Conservation (phyloP, 306 rosid genomes). For the Corylus americana region DNA sequence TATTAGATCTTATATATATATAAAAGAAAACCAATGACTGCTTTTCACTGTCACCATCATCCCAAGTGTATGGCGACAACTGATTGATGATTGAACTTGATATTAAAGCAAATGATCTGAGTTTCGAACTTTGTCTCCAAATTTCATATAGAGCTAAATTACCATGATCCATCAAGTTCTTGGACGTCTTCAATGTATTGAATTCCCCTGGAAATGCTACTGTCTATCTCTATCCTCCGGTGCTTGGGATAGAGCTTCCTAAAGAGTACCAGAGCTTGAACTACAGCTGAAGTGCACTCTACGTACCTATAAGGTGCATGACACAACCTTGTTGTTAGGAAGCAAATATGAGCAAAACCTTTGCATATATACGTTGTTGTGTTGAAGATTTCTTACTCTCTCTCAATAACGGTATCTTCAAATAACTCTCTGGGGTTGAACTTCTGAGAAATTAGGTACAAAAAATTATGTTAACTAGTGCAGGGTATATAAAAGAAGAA, state of each 20-base stretch:
- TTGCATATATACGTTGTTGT: no score
- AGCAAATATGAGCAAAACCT: slow-evolving; percentile 22
- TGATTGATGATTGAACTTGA: no score
- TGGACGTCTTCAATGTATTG: slow-evolving; percentile 47
- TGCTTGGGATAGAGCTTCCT: slow-evolving; percentile 53
- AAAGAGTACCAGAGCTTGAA: slow-evolving; percentile 53
- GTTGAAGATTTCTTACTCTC: no score
- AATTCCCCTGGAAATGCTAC: slow-evolving; percentile 44
- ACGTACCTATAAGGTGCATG: slow-evolving; percentile 41
- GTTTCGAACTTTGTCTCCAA: no score
- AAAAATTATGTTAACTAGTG: not conserved
- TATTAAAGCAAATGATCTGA: no score
- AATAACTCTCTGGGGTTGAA: slow-evolving; percentile 66
- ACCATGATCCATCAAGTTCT: slow-evolving; percentile 77
- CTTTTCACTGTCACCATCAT: no score
- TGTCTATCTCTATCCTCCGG: slow-evolving; percentile 56
- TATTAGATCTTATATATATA: no score
- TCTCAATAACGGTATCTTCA: slow-evolving; percentile 34
- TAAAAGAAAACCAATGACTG: no score
- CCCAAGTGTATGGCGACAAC: no score
- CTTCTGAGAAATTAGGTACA: slow-evolving; percentile 30
- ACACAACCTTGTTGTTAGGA: not conserved
- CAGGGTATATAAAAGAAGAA: no score
- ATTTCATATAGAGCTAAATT: not conserved
- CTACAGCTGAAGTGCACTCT: slow-evolving; percentile 67